Evolutionary conservation across 768 basidiomycete species (phyloP).

Genomic region (Naganishia onofrii): DNA sequence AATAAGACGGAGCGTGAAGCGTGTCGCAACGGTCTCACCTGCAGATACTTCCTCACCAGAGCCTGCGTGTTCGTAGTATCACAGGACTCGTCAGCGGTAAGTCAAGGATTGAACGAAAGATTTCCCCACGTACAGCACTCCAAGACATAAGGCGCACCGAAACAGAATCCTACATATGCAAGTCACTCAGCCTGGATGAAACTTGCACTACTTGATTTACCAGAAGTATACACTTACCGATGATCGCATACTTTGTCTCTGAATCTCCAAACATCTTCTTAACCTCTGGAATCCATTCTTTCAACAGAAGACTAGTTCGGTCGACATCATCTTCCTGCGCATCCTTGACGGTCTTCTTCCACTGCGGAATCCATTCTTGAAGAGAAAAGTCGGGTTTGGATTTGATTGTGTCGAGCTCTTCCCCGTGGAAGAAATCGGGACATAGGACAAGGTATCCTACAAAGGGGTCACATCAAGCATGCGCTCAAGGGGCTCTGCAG

Average conservation of each 20-base stretch:
- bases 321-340: slow-evolving; percentile 42
- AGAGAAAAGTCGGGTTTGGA: slow-evolving; percentile 54
- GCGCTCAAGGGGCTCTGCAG: not conserved
- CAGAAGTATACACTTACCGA: not conserved
- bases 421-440: slow-evolving; percentile 66
- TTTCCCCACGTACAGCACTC: slow-evolving; percentile 29
- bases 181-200: slow-evolving; percentile 37
- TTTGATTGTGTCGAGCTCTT: slow-evolving; percentile 56
- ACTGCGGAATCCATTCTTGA: slow-evolving; percentile 54
- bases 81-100: not conserved
- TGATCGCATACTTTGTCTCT: slow-evolving; percentile 31
- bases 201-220: not conserved
- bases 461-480: too few relatives aligned
- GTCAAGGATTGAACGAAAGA: not conserved
- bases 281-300: slow-evolving; percentile 60
- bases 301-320: slow-evolving; percentile 54
- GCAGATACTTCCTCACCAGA: slow-evolving; percentile 31
- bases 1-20: too few relatives aligned
- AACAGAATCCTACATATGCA: slow-evolving; percentile 40
- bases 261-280: slow-evolving; percentile 57
- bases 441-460: slow-evolving; percentile 63
- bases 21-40: slow-evolving; percentile 10
- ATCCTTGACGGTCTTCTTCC: slow-evolving; percentile 21
- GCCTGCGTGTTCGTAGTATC: not conserved
- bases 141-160: slow-evolving; percentile 42